These are phyloP conservation scores for Paxillus involutus DNA, from an alignment of 768 basidiomycete species.

Conservation along the genomic window DNA sequence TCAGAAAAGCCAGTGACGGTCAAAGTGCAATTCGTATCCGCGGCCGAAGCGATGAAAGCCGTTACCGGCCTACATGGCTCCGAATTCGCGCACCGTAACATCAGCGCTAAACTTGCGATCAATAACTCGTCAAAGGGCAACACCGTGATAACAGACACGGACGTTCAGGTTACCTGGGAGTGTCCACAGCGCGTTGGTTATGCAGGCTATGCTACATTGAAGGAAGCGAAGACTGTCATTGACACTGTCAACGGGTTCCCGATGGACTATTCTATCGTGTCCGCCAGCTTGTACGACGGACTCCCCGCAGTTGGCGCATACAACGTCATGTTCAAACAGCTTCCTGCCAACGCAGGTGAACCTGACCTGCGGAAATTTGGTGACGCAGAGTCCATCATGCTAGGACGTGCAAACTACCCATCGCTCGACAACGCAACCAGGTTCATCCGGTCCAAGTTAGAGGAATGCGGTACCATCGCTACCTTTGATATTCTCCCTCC, in stretches of 20 bases:
- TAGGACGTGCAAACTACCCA: constrained; percentile 48
- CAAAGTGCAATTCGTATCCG: constrained; percentile 47
- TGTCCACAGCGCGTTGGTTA: constrained; percentile 57
- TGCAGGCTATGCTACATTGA: constrained; percentile 55
- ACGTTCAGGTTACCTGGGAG: constrained; percentile 60
- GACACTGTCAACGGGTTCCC: constrained; percentile 36
- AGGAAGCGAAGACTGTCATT: constrained; percentile 53
- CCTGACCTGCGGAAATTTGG: constrained; percentile 47
- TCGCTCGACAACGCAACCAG: constrained; percentile 35
- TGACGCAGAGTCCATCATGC: constrained; percentile 48
- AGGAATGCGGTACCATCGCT: constrained; percentile 36
- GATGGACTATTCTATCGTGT: constrained; percentile 41
- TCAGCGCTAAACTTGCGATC: constrained; percentile 48
- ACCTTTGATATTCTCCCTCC: constrained; percentile 48
- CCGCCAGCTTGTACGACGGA: constrained; percentile 52
- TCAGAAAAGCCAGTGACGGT: constrained; percentile 28
- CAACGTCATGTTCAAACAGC: constrained; percentile 58
- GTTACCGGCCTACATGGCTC: constrained; percentile 49
- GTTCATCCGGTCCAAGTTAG: constrained; percentile 37
- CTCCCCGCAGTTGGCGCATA: constrained; percentile 56
- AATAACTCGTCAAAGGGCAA: constrained; percentile 34
- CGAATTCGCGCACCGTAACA: constrained; percentile 34
- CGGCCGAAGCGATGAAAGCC: constrained; percentile 54
- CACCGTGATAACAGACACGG: constrained; percentile 49
- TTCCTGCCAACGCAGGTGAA: constrained; percentile 47